Conservation (phyloP, 331 rosid genomes). For the Spiraea crenata region DNA sequence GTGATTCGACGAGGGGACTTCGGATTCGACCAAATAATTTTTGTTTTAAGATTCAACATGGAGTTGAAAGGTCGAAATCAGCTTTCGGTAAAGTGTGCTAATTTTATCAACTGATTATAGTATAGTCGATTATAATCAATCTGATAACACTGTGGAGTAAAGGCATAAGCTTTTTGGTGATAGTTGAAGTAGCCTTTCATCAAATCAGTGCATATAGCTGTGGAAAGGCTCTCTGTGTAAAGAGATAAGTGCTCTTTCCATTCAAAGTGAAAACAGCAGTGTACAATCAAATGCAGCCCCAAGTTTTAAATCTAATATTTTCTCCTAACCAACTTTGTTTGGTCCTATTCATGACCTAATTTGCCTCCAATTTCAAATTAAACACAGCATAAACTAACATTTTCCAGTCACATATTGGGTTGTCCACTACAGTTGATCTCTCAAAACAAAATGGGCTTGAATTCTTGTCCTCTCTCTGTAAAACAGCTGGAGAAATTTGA, state of each 20-base stretch:
- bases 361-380: constrained; percentile 14
- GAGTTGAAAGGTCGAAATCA: background rate
- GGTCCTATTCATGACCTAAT: constrained; percentile 55
- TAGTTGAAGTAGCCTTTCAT: constrained; percentile 55
- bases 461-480: background rate
- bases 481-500: constrained; percentile 9
- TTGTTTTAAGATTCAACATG: no score
- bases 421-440: constrained; percentile 24
- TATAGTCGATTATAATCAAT: background rate
- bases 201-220: constrained; percentile 26
- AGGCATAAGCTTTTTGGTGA: constrained; percentile 22
- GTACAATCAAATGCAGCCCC: background rate
- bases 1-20: no score
- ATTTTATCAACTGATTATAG: background rate
- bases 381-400: background rate
- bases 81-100: constrained; percentile 7
- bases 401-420: constrained; percentile 18
- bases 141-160: background rate
- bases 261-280: constrained; percentile 19
- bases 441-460: background rate
- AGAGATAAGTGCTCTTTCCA: constrained; percentile 49
- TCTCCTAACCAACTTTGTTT: constrained; percentile 13
- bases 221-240: constrained; percentile 13
- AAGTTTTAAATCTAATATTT: constrained; percentile 2
- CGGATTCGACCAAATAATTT: no score